Evolutionary conservation across 495 filamentous ascomycete genomes (phyloP), one percentile per base, ranked within the genome.

Genomic region (Cercophora samala): DNA sequence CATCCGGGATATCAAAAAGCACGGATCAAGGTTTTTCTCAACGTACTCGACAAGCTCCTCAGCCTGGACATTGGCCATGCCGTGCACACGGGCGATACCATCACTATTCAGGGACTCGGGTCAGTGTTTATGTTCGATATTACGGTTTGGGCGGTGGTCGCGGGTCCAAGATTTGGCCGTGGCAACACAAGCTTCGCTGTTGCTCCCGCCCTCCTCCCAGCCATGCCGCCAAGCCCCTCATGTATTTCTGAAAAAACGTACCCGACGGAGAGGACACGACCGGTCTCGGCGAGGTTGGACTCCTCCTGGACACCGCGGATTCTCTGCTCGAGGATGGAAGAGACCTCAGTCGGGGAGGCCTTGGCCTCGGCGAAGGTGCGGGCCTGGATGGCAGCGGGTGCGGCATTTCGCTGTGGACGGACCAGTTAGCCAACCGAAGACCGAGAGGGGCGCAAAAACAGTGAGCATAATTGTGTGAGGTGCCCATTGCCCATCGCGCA

Each of bases 11-110:
- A 24, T 62, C 37, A 11, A 4, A 65, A 25, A 52, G 64, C 23
- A 9, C n/a, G 53, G 56, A 63, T 55, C 58, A 73, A 70, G 37
- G 60, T 23, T 53, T 53, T 59, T 62, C 26, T 21, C 29, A 42
- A 91, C 95, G 77, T 90, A 99, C 95, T 99, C 96, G 78, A 99
- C 95, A 78, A 99, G 90, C 88, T 99, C 95, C 84, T 99, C 95
- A 78, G 95, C 95, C 87, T 99, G 95, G 84, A 99, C 95, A 82
- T 98, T 98, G 91, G 86, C 91, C 92, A 99, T 96, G 79, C 95
- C 95, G 81, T 99, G 93, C 72, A 99, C 95, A 91, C 96, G 93
- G 79, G 95, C 95, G 78, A 99, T 99, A 97, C 95, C 95, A 84
- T 99, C 95, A 93, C 95, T 99, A 72, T 79, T 69, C 25, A 70